Evolutionary conservation across 139 green algal genomes (phyloP), one percentile per base, ranked within the genome.

Genomic region (Ulvella scutata): DNA sequence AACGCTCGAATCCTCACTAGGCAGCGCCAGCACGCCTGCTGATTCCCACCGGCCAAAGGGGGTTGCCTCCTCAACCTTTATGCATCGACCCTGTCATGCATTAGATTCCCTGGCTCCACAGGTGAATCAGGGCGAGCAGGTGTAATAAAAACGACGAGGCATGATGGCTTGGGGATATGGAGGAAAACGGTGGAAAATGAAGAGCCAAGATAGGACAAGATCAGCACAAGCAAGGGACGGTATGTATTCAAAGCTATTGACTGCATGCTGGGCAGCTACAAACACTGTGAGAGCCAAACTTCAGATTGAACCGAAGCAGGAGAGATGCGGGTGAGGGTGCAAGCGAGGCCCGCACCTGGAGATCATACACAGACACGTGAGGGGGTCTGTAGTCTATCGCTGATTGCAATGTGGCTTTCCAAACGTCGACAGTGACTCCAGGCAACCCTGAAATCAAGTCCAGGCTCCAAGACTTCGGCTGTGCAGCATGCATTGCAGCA

Each of bases 281-380:
- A 74, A 76, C 35, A 23, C 23, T 38, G 34, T 36, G 20, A 40
- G 43, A 17, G 36, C 3, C 39, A n/a, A n/a, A n/a, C n/a, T n/a
- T n/a, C n/a, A n/a, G n/a, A n/a, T n/a, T n/a, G n/a, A n/a, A n/a
- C n/a, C n/a, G n/a, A n/a, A n/a, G n/a, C n/a, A n/a, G n/a, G n/a
- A n/a, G n/a, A n/a, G n/a, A n/a, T n/a, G n/a, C n/a, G n/a, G n/a
- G n/a, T n/a, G n/a, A n/a, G n/a, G n/a, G n/a, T n/a, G n/a, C n/a
- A n/a, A n/a, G n/a, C n/a, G n/a, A n/a, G n/a, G n/a, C n/a, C n/a
- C 43, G 4, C 37, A 84, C 87, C 85, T 98, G 94, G 23, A 99
- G 83, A 84, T 98, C 94, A 77, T 99, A 99, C 20, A 94, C 84
- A 4, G 90, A 97, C 4, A 99, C 76, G 83, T 98, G 94, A 43